Evolutionary conservation across 2,329 filamentous ascomycete species (phyloP), one percentile per base, ranked within the genome.

Genomic region (Colletotrichum euphorbiae): DNA sequence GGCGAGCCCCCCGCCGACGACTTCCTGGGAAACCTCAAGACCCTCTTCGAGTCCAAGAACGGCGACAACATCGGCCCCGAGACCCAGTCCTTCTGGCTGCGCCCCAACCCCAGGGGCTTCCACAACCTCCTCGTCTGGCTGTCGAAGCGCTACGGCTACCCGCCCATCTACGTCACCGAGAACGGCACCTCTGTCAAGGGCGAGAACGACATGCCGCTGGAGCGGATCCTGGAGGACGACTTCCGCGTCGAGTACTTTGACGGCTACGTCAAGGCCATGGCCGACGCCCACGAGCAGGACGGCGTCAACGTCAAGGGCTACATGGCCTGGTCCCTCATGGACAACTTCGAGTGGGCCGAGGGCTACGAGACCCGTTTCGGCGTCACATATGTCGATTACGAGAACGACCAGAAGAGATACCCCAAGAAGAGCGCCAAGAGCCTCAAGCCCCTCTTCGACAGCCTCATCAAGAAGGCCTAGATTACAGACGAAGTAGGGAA

Each of bases 321-420:
- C 80, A 88, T 95, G 83, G 93, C 91, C 15, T 97, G 93, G 93
- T 93, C 90, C 77, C 85, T 97, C 71, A 88, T 97, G 86, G 93
- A 97, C 80, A 95, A 95, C 82, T 95, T 95, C 74, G 93, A 95
- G 80, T 95, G 92, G 92, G 92, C 93, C n/a, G 93, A 97, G 77
- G 93, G 93, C 11, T 97, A 95, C 76, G 90, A 93, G 81, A 96
- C 93, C 48, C 87, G 93, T 45, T 97, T 97, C 74, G 93, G 93
- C 28, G 92, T 94, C 64, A 93, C 90, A 6, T 96, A 86, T 77
- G 93, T 97, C 59, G 93, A 97, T 80, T 97, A 96, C 77, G 82
- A 88, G 73, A 87, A 93, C 72, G 90, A 89, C 24, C 93, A 97
- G 84, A 92, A 90, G 83, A 84, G 93, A 58, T 86, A 90, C 72